Base-by-base conservation (phyloP, 495 filamentous ascomycete species). In the Apiosordaria backusii region DNA sequence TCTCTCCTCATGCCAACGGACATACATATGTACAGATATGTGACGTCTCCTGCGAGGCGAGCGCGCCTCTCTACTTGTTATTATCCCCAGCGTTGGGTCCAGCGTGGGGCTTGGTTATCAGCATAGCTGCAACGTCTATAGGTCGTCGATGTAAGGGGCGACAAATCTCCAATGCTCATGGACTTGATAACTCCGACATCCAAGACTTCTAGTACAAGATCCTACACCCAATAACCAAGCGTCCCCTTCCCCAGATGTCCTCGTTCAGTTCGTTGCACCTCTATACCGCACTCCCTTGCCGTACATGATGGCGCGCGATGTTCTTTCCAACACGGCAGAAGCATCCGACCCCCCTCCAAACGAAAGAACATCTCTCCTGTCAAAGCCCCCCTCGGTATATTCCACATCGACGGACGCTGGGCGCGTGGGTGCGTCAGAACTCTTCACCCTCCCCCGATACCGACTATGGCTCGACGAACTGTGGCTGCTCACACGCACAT, bases 401-500 rank as follows among this genome's bases (percentile, higher is more conserved):
- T 61, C 59, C 4, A 16, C 59, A 25, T 61, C 59, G 16, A 4
- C 26, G 10, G 35, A 18, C 35, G 3, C 35, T 15, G 35, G 35
- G 10, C 35, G 10, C 9, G 35, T 15, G 3, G 35, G 6, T 13
- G 10, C 35, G 16, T 45, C 35, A 2, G 35, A 45, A 45, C 3
- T 45, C 5, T 18, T 45, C 5, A 13, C 0, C 2, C 10, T 45
- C 13, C 35, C 35, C 16, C 52, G 21, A 21, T 21, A n/a, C 0
- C 24, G 29, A 15, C 59, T 27, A 70, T 80, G 79, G 63, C 72
- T 91, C 10, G 68, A 76, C 1, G 93, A 97, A 74, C 88, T 92
- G 68, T 83, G 84, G 76, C 74, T 89, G 19, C 80, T 96, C 22
- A 76, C 91, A 15, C 87, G 84, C 68, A 84, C 84, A 18, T 90